Conservation (phyloP, 1,284 basidiomycete species). For the Psilocybe mexicana region DNA sequence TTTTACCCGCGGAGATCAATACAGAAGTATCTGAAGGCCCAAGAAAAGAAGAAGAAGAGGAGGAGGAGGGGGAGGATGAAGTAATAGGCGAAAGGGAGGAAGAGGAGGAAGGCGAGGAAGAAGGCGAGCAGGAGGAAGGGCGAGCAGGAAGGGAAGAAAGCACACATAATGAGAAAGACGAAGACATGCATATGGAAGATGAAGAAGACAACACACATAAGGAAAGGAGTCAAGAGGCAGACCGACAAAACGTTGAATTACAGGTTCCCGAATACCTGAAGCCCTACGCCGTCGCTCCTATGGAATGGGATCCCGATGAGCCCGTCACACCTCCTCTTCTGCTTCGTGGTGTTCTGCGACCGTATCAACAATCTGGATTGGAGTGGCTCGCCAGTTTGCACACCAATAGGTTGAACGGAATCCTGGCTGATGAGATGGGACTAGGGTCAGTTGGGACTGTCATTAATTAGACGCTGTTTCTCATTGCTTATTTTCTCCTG, state of each 20-base stretch:
- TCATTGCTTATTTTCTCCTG: slow-evolving; percentile 4
- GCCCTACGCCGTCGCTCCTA: slow-evolving; percentile 66
- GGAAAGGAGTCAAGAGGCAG: no score
- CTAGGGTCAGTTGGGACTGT: slow-evolving; percentile 62
- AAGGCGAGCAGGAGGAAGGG: no score
- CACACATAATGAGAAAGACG: no score
- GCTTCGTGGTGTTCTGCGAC: slow-evolving; percentile 85
- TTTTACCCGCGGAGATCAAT: background rate
- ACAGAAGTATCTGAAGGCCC: background rate
- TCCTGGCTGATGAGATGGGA: slow-evolving; percentile 93
- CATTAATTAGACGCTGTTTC: slow-evolving; percentile 1
- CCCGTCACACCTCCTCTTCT: slow-evolving; percentile 78
- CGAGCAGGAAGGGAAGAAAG: no score
- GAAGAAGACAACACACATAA: no score
- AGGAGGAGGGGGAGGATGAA: slow-evolving; percentile 12
- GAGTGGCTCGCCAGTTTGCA: slow-evolving; percentile 96
- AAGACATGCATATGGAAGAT: no score
- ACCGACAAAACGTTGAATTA: slow-evolving; percentile 17
- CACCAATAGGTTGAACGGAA: slow-evolving; percentile 87
- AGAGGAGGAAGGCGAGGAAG: slow-evolving; percentile 18
- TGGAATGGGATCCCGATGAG: slow-evolving; percentile 59
- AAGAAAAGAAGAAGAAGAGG: slow-evolving; percentile 13
- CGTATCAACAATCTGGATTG: slow-evolving; percentile 92
- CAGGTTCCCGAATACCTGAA: slow-evolving; percentile 60
- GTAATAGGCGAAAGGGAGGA: slow-evolving; percentile 24